These are phyloP conservation scores for Wickerhamiella azymoides DNA, from an alignment of 805 yeast genomes.

Conservation along the genomic window DNA sequence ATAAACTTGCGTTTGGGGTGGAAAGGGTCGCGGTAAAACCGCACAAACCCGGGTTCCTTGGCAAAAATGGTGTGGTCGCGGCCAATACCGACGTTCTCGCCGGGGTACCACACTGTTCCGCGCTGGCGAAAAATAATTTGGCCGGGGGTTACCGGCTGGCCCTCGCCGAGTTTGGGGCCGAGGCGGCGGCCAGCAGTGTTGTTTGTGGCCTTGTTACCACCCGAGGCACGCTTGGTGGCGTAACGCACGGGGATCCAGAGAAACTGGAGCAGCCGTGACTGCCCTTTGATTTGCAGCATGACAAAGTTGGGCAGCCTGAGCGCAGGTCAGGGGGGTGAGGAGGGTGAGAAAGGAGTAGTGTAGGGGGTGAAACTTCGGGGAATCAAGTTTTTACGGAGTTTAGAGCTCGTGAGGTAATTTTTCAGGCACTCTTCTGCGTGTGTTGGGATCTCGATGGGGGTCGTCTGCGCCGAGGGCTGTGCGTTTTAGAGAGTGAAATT, in stretches of 20 bases:
- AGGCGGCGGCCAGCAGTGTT: constrained; percentile 91
- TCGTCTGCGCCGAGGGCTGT: too few species aligned
- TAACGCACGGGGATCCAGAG: constrained; percentile 40
- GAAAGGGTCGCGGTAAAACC: constrained; percentile 88
- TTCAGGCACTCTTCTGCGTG: too few species aligned
- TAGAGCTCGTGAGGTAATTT: too few species aligned
- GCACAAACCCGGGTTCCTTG: constrained; percentile 80
- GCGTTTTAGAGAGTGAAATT: too few species aligned
- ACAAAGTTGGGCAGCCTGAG: background rate
- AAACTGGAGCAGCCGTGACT: constrained; percentile 3
- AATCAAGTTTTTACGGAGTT: too few species aligned
- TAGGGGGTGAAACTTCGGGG: too few species aligned
- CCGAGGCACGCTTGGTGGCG: constrained; percentile 89
- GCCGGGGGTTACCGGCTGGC: constrained; percentile 62
- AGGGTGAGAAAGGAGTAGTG: too few species aligned
- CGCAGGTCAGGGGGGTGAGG: too few species aligned
- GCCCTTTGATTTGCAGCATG: constrained; percentile 3
- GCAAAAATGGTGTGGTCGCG: constrained; percentile 90
- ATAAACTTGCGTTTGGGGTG: constrained; percentile 85
- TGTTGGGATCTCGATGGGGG: too few species aligned
- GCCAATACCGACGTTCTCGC: constrained; percentile 74
- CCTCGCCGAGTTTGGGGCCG: constrained; percentile 82
- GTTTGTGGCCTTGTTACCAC: constrained; percentile 85
- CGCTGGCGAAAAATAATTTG: constrained; percentile 86
- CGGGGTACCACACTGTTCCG: constrained; percentile 90